A percentile compares a stretch with the other conserved stretches of the same genome.
phyloP scores from a whole-genome alignment of 495 filamentous ascomycete genomes.

The Lophium mytilinum region DNA sequence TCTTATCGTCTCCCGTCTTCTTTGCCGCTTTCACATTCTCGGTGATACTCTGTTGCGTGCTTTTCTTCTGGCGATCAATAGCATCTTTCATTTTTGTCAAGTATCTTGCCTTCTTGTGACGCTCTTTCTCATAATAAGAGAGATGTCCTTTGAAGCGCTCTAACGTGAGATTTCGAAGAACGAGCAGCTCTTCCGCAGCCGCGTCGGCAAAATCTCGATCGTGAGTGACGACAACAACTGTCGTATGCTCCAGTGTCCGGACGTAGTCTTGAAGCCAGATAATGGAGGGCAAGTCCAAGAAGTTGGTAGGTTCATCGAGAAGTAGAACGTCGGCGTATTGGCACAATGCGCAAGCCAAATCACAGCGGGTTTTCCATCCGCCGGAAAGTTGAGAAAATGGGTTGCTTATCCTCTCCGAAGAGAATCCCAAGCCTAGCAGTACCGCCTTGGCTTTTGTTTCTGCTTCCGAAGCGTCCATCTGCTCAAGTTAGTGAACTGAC shows the following conservation, averaged over 20 bases:
- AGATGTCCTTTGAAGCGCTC: constrained; percentile 65
- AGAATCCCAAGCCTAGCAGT: constrained; percentile 59
- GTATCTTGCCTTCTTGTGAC: constrained; percentile 54
- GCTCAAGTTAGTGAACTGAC: not conserved
- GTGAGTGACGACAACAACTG: constrained; percentile 69
- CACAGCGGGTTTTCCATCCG: constrained; percentile 69
- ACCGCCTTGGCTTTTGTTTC: constrained; percentile 27
- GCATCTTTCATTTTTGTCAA: constrained; percentile 69
- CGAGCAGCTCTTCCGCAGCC: constrained; percentile 66
- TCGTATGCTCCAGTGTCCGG: constrained; percentile 41
- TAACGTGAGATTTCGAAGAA: constrained; percentile 59
- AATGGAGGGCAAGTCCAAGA: constrained; percentile 71
- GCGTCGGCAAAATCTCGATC: constrained; percentile 67
- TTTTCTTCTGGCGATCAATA: constrained; percentile 64
- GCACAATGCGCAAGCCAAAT: constrained; percentile 57
- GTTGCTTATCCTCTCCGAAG: constrained; percentile 46
- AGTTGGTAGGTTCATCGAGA: constrained; percentile 83
- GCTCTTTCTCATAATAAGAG: constrained; percentile 56
- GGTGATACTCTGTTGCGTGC: constrained; percentile 68
- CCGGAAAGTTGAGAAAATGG: constrained; percentile 61
- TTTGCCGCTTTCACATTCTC: constrained; percentile 61
- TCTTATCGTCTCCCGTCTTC: constrained; percentile 68
- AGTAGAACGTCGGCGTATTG: constrained; percentile 71
- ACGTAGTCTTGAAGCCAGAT: constrained; percentile 74
- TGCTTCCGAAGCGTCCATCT: constrained; percentile 27